Conservation (phyloP, 208 protist genomes). For the Porcisia hertigi region DNA sequence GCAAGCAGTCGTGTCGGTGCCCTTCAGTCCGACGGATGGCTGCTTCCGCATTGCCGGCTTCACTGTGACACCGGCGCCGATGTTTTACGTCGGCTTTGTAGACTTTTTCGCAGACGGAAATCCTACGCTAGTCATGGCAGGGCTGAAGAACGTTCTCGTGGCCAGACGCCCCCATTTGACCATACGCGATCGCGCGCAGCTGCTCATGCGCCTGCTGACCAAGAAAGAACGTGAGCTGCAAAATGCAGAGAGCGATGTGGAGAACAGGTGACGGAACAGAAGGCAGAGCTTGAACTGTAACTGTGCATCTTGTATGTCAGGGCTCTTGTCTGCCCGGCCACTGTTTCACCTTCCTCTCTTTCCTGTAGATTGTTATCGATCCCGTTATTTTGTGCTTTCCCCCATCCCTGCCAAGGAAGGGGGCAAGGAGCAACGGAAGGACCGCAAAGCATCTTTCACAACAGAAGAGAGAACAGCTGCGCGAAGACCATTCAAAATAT, state of each 20-base stretch:
- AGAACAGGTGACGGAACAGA: background rate
- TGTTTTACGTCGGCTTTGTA: constrained; percentile 77
- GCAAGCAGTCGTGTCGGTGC: constrained; percentile 68
- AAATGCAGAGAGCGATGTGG: constrained; percentile 10
- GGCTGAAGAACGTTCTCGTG: constrained; percentile 69
- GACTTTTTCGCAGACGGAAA: constrained; percentile 73
- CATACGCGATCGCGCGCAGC: constrained; percentile 38
- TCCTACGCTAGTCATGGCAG: constrained; percentile 68
- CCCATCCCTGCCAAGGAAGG: background rate
- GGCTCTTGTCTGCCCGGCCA: background rate
- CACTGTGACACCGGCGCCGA: constrained; percentile 60
- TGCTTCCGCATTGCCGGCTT: constrained; percentile 68
- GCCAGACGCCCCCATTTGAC: constrained; percentile 42
- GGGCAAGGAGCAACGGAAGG: background rate
- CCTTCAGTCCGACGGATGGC: constrained; percentile 43
- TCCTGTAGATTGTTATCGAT: background rate
- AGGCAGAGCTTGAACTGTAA: background rate
- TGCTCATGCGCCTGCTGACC: constrained; percentile 59
- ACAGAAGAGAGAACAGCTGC: background rate
- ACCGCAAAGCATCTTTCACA: background rate
- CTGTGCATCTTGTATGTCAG: background rate
- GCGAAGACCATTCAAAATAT: too few relatives aligned
- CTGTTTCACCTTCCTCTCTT: background rate
- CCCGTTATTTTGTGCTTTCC: background rate
- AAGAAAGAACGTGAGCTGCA: constrained; percentile 24